Conservation (phyloP, 2,329 filamentous ascomycete genomes). For the Cladosporium oxysporum region DNA sequence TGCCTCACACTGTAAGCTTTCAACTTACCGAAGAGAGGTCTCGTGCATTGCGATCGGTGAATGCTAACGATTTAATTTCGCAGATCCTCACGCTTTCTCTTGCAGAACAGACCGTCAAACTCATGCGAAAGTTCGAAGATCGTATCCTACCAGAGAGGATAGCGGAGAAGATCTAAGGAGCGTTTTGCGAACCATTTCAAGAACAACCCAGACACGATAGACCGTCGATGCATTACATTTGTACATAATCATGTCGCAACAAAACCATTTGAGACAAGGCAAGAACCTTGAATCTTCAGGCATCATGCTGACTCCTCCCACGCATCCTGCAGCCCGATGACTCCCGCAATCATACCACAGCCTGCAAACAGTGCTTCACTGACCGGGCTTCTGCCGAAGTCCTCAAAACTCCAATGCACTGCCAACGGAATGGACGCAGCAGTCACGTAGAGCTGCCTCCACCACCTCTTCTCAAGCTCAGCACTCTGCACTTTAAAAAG, state of each 20-base stretch:
- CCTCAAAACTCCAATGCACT: conserved; percentile 77
- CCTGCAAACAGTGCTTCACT: conserved; percentile 54
- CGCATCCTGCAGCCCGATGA: conserved; percentile 47
- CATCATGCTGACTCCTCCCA: conserved; percentile 43
- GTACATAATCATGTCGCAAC: conserved; percentile 17
- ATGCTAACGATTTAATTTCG: conserved; percentile 25
- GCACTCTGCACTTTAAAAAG: conserved; percentile 27
- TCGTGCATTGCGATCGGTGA: neutral
- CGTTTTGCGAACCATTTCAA: neutral
- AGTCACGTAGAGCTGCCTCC: conserved; percentile 68
- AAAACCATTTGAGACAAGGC: neutral
- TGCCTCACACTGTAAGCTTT: conserved; percentile 78
- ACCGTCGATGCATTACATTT: conserved; percentile 15
- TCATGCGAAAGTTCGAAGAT: conserved; percentile 77
- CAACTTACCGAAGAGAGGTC: neutral
- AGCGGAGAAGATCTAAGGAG: conserved; percentile 27
- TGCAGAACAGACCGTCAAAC: conserved; percentile 93
- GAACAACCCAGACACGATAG: neutral
- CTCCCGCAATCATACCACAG: conserved; percentile 44
- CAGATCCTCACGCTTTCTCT: conserved; percentile 84
- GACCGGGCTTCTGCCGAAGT: conserved; percentile 59
- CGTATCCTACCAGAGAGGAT: conserved; percentile 42
- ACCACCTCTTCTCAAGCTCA: conserved; percentile 53
- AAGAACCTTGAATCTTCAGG: neutral
- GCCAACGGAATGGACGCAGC: conserved; percentile 79